phyloP scores from a whole-genome alignment of 805 yeast species.

The Schizosaccharomyces lindneri region DNA sequence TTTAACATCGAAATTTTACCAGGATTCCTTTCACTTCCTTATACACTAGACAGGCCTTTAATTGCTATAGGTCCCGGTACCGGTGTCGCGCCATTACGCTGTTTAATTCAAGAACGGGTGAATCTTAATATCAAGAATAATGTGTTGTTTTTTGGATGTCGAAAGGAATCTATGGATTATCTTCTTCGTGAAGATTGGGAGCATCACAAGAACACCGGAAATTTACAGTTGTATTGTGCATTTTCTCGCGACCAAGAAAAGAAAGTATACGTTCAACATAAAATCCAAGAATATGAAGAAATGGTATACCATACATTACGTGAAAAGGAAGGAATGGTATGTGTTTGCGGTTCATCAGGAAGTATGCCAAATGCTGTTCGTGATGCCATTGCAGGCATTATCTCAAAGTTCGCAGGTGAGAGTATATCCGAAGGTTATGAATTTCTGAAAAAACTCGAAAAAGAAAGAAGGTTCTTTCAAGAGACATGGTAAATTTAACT shows the following conservation, averaged over 20 bases:
- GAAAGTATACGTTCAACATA: conserved; percentile 54
- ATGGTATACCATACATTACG: conserved; percentile 28
- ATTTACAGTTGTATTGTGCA: conserved; percentile 16
- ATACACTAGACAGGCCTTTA: conserved; percentile 23
- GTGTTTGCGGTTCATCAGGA: conserved; percentile 83
- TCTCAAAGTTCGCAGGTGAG: conserved; percentile 20
- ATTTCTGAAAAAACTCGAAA: conserved; percentile 34
- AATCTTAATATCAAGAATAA: conserved; percentile 14
- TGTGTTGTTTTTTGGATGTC: conserved; percentile 49
- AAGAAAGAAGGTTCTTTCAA: conserved; percentile 38
- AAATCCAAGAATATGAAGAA: conserved; percentile 26
- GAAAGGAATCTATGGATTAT: conserved; percentile 40
- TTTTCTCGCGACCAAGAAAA: conserved; percentile 26
- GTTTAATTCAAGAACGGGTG: conserved; percentile 24
- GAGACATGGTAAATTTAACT: conserved; percentile 50
- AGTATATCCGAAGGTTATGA: conserved; percentile 17
- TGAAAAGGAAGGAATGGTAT: conserved; percentile 34
- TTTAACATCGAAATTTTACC: conserved; percentile 22
- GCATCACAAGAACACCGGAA: neutral
- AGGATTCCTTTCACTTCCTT: conserved; percentile 21
- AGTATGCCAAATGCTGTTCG: conserved; percentile 79
- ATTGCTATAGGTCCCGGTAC: conserved; percentile 82
- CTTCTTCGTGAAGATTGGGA: conserved; percentile 34
- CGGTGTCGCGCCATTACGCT: conserved; percentile 82
- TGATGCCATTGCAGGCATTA: conserved; percentile 43